phyloP scores from a whole-genome alignment of 306 rosid species.

The Arachis stenosperma region DNA sequence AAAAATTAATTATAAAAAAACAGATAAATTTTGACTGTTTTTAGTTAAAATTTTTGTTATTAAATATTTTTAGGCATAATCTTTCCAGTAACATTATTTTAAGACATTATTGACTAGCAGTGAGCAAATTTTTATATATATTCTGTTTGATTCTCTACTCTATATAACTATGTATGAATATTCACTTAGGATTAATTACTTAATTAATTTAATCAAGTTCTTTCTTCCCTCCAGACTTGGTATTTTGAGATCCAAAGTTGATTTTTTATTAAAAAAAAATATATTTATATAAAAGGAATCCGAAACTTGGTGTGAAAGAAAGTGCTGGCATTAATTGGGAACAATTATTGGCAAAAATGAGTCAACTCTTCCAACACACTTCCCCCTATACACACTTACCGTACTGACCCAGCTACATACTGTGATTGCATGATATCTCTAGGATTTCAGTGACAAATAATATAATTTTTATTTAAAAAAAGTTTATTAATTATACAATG shows the following conservation, averaged over 20 bases:
- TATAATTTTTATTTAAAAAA: no score
- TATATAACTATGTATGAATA: no score
- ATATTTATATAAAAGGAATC: background rate
- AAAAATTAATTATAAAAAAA: no score
- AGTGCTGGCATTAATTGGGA: slow-evolving; percentile 41
- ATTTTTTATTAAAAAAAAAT: background rate
- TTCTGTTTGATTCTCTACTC: background rate
- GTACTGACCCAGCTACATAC: slow-evolving; percentile 31
- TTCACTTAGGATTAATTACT: background rate
- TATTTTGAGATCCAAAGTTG: slow-evolving; percentile 34
- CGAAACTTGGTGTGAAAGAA: slow-evolving; percentile 26
- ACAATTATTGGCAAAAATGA: slow-evolving; percentile 35
- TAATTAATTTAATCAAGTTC: background rate
- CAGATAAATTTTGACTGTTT: no score
- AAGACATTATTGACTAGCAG: no score
- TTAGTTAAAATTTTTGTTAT: no score
- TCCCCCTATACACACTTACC: slow-evolving; percentile 19
- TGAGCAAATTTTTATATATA: no score
- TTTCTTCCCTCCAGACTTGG: background rate
- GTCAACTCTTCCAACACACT: slow-evolving; percentile 39
- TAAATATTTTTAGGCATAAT: no score
- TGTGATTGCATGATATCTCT: no score
- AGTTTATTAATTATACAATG: no score
- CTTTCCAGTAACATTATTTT: no score
- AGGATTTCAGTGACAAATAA: no score